Conservation (phyloP, 1,284 basidiomycete species). For the Irpex rosettiformis region DNA sequence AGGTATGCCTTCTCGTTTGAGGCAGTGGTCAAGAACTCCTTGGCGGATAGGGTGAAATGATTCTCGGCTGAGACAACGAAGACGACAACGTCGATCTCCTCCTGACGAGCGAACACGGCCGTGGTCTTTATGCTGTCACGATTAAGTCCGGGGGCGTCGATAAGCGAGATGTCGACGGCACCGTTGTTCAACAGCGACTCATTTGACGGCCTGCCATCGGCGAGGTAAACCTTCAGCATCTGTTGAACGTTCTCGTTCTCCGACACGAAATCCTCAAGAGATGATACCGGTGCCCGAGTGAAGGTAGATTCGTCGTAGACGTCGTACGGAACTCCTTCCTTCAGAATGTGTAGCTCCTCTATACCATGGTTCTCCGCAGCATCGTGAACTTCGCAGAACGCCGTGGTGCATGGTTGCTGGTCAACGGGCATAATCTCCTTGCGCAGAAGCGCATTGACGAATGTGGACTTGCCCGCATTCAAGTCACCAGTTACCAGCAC, state of each 20-base stretch:
- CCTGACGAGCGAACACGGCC: constrained; percentile 92
- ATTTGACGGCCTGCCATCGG: constrained; percentile 67
- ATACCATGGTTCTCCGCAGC: constrained; percentile 77
- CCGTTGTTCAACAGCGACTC: constrained; percentile 94
- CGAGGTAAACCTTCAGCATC: constrained; percentile 82
- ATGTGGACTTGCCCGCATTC: constrained; percentile 98
- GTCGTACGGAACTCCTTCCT: constrained; percentile 71
- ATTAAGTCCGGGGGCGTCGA: constrained; percentile 98
- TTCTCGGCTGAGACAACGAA: constrained; percentile 99
- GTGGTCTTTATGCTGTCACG: constrained; percentile 96
- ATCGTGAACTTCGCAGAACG: constrained; percentile 97
- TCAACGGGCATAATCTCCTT: constrained; percentile 95
- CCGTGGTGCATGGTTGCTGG: constrained; percentile 96
- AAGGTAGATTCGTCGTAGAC: constrained; percentile 75
- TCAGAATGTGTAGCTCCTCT: constrained; percentile 83
- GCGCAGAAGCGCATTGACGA: constrained; percentile 92
- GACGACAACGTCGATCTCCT: constrained; percentile 98
- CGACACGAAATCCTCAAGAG: constrained; percentile 80
- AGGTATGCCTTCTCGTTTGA: constrained; percentile 97
- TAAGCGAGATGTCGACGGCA: constrained; percentile 96
- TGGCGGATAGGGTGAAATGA: constrained; percentile 95
- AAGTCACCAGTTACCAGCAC: constrained; percentile 99
- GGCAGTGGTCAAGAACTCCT: constrained; percentile 92
- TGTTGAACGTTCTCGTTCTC: constrained; percentile 75
- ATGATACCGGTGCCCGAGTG: constrained; percentile 60